These are phyloP conservation scores for Boletus rubroflammeus DNA, from an alignment of 768 basidiomycete genomes.

Conservation along the genomic window DNA sequence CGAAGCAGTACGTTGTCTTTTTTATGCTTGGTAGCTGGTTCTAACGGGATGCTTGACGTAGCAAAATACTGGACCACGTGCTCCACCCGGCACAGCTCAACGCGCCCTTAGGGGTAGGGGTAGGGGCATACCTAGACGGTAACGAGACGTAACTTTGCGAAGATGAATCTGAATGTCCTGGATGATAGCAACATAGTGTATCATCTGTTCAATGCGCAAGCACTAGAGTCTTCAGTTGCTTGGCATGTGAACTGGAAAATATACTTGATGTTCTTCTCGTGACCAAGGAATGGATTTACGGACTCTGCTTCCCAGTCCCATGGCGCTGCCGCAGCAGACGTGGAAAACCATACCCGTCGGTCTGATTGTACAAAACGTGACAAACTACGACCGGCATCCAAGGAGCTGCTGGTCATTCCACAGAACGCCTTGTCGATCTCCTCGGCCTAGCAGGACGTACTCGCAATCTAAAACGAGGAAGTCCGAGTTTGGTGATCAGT, in stretches of 20 bases:
- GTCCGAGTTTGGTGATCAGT: too few species aligned
- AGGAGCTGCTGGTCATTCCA: too few species aligned
- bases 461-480: too few species aligned
- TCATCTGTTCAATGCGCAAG: conserved; percentile 16
- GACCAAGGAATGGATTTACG: background rate
- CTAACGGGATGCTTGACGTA: conserved; percentile 31
- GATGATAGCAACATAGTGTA: conserved; percentile 17
- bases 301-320: background rate
- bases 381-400: too few species aligned
- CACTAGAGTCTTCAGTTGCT: conserved; percentile 4
- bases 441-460: too few species aligned
- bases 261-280: background rate
- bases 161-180: conserved; percentile 9
- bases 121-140: conserved; percentile 76
- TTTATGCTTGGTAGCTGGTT: conserved; percentile 1
- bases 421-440: too few species aligned
- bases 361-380: background rate
- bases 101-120: conserved; percentile 84
- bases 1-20: conserved; percentile 63
- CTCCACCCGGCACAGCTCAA: conserved; percentile 88
- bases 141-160: conserved; percentile 11
- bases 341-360: background rate
- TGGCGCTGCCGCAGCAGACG: too few species aligned
- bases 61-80: conserved; percentile 81
- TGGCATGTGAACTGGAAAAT: background rate